Evolutionary conservation across 2,329 filamentous ascomycete genomes (phyloP).

Genomic region (Alternaria burnsii): DNA sequence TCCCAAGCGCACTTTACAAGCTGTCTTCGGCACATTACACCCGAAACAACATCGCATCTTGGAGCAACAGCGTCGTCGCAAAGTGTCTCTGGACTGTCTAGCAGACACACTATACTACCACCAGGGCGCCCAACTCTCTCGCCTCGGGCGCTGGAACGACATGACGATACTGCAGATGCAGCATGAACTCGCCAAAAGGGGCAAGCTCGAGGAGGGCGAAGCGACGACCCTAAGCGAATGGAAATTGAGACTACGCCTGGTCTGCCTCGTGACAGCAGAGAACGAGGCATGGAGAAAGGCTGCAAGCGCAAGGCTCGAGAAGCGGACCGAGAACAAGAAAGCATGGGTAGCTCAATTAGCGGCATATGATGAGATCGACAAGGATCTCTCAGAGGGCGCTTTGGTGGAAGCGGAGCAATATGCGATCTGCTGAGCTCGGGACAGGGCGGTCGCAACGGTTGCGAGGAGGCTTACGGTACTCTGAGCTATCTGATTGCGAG

Average conservation of each 20-base stretch:
- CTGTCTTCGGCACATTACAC: not conserved
- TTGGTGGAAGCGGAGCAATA: no score
- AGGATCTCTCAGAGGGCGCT: not conserved
- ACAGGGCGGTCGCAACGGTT: slow-evolving; percentile 99
- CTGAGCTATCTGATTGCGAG: slow-evolving; percentile 95
- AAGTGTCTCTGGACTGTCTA: not conserved
- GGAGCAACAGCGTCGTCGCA: not conserved
- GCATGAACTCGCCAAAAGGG: not conserved
- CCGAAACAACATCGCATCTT: not conserved
- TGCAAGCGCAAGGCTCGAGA: not conserved
- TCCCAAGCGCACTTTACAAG: not conserved
- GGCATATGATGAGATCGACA: not conserved
- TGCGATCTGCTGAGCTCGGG: slow-evolving; percentile 79
- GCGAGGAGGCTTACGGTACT: slow-evolving; percentile 97
- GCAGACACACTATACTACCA: slow-evolving; percentile 6
- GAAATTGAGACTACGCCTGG: not conserved
- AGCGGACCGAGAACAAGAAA: not conserved
- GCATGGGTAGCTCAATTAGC: not conserved
- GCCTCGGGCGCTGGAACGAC: not conserved
- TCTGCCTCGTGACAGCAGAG: not conserved
- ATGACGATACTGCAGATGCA: slow-evolving; percentile 5
- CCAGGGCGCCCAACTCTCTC: not conserved
- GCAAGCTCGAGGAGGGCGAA: not conserved
- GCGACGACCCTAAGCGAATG: not conserved
- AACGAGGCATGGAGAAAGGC: not conserved